Evolutionary conservation across 2,329 filamentous ascomycete genomes (phyloP).

Genomic region (Lecanicillium sp.): DNA sequence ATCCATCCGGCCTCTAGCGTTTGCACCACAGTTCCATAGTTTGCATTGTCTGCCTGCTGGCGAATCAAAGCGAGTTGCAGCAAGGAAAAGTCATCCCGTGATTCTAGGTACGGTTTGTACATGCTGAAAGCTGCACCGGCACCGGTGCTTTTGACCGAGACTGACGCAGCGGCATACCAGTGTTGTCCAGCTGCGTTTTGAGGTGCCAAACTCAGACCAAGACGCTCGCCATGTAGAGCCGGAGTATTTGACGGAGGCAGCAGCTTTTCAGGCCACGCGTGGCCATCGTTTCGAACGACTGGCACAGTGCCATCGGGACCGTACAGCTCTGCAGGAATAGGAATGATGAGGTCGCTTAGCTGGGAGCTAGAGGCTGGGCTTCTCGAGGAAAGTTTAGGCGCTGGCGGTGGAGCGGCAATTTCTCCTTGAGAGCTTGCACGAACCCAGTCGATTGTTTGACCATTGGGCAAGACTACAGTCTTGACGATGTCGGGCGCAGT

Average conservation of each 20-base stretch:
- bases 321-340: slow-evolving; percentile 1
- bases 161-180: slow-evolving; percentile 13
- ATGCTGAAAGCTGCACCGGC: slow-evolving; percentile 11
- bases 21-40: slow-evolving; percentile 9
- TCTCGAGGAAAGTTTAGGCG: not conserved
- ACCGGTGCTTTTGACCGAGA: slow-evolving; percentile 10
- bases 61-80: slow-evolving; percentile 14
- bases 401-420: slow-evolving; percentile 9
- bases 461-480: slow-evolving; percentile 8
- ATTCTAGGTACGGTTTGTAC: slow-evolving; percentile 11
- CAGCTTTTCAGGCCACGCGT: slow-evolving; percentile 9
- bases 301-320: slow-evolving; percentile 14
- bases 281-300: slow-evolving; percentile 10
- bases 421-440: slow-evolving; percentile 10
- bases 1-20: slow-evolving; percentile 16
- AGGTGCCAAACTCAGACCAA: not conserved
- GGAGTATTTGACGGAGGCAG: slow-evolving; percentile 1
- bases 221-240: too few relatives aligned
- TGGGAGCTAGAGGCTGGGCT: not conserved
- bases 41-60: slow-evolving; percentile 7
- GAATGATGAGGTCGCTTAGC: not conserved
- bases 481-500: slow-evolving; percentile 9
- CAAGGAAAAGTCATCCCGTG: slow-evolving; percentile 13
- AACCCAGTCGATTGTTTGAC: slow-evolving; percentile 15
- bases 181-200: slow-evolving; percentile 11